Evolutionary conservation across 805 yeast species (phyloP), one percentile per base, ranked within the genome.

Genomic region (Kodamaea fukazawae): DNA sequence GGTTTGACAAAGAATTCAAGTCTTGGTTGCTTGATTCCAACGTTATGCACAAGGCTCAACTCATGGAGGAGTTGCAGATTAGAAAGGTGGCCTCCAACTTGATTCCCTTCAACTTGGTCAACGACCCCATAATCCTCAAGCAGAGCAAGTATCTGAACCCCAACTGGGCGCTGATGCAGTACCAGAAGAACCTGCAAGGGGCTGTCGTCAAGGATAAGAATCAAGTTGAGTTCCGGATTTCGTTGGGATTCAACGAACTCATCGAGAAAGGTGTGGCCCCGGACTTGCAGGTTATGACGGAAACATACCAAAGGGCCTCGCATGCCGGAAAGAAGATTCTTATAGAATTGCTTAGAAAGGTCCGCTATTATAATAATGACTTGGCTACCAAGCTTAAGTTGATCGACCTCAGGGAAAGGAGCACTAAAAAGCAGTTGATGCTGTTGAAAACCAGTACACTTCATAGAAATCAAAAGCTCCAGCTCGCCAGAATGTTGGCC

Each of bases 181-280:
- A 46, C 48, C 37, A 41, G 8, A 45, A 46, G 14, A 42, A 49
- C 29, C 31, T 36, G 13, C 13, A 36, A 25, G 53, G 55, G 2
- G 38, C 37, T 17, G 47, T 44, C n/a, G 27, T 32, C 8, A 48
- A 46, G 28, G 50, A 46, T 32, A 43, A 46, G 14, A 49, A 49
- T 13, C 70, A 65, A 37, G 46, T 62, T 4, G 53, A 54, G 28
- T 65, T 54, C 39, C 43, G 71, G 25, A 45, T 60, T 25, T 50
- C 53, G 15, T 48, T 53, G 32, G 74, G 73, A 15, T 61, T 68
- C 32, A 45, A 44, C 6, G 65, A 59, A 11, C 39, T 68, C 6
- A 38, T 65, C 18, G 44, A 59, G n/a, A 53, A 50, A 37, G 73
- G 73, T 0, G 57, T 68, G 6, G 48, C 55, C 18, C 73, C 73